Percentiles rank a stretch among this genome's conserved stretches.
phyloP scores from a whole-genome alignment of 495 filamentous ascomycete genomes.

The Sporormia fimetaria region DNA sequence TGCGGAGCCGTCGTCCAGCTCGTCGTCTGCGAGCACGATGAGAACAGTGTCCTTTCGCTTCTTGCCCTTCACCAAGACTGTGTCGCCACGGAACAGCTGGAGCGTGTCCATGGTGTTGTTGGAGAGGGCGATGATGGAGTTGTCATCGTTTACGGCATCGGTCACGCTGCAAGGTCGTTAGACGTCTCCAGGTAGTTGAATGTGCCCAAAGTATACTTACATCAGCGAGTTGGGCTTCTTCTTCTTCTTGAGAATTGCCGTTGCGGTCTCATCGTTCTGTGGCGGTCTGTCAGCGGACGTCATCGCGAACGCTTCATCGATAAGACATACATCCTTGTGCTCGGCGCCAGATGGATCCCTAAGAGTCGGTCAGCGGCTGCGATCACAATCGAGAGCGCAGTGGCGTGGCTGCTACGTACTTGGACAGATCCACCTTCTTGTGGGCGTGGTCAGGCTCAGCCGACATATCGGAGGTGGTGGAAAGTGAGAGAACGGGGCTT shows the following conservation, averaged over 20 bases:
- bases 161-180: conserved; percentile 61
- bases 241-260: conserved; percentile 98
- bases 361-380: conserved; percentile 31
- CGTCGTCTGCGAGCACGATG: conserved; percentile 94
- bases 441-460: conserved; percentile 68
- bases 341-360: conserved; percentile 87
- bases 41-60: conserved; percentile 98
- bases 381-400: conserved; percentile 11
- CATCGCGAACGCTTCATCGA: conserved; percentile 10
- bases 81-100: conserved; percentile 96
- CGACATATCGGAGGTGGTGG: conserved; percentile 42
- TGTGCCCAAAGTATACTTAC: conserved; percentile 39
- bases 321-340: conserved; percentile 60
- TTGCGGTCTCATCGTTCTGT: conserved; percentile 84
- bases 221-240: conserved; percentile 99
- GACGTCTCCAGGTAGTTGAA: conserved; percentile 1
- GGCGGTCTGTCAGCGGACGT: conserved; percentile 19
- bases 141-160: conserved; percentile 97
- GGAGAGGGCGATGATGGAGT: conserved; percentile 95
- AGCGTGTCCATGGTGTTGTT: conserved; percentile 99
- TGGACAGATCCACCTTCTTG: conserved; percentile 75
- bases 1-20: conserved; percentile 91
- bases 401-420: conserved; percentile 47
- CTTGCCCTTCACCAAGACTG: conserved; percentile 95
- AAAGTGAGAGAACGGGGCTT: background rate